These are phyloP conservation scores for Thalassiosira hispida DNA, from an alignment of 352 stramenopile species.

Conservation along the genomic window DNA sequence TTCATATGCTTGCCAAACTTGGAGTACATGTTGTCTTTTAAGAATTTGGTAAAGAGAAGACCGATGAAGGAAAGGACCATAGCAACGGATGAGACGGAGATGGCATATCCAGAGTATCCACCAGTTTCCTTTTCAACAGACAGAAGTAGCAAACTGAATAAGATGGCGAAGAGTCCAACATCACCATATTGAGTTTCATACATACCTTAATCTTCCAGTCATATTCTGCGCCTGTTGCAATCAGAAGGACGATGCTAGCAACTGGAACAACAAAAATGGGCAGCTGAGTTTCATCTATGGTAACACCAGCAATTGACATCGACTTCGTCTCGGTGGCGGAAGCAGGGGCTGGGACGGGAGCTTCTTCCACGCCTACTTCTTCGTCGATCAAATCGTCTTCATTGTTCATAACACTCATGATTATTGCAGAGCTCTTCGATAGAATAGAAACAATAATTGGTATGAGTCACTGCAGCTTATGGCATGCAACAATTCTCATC, in stretches of 20 bases:
- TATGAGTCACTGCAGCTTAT: too few relatives aligned
- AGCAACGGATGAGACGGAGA: constrained; percentile 31
- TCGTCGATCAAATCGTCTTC: constrained; percentile 11
- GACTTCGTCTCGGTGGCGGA: neutral
- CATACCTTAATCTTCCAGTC: constrained; percentile 9
- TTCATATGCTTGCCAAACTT: constrained; percentile 34
- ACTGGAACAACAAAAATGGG: constrained; percentile 30
- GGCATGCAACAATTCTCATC: too few relatives aligned
- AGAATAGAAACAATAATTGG: too few relatives aligned
- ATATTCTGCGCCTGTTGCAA: constrained; percentile 26
- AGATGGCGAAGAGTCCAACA: neutral
- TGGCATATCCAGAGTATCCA: constrained; percentile 27
- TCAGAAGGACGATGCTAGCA: constrained; percentile 37
- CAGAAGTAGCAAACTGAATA: neutral
- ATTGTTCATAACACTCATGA: constrained; percentile 17
- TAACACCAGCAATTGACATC: neutral
- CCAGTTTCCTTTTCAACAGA: constrained; percentile 5
- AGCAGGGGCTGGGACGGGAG: neutral
- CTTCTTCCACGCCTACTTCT: constrained; percentile 12
- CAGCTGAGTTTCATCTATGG: constrained; percentile 18
- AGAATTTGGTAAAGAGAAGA: constrained; percentile 20
- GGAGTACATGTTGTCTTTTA: constrained; percentile 10
- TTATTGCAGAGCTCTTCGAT: too few relatives aligned
- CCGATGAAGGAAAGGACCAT: constrained; percentile 22
- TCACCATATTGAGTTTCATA: neutral